Conservation (phyloP, 1,284 basidiomycete species). For the Laetiporus sulphureus region DNA sequence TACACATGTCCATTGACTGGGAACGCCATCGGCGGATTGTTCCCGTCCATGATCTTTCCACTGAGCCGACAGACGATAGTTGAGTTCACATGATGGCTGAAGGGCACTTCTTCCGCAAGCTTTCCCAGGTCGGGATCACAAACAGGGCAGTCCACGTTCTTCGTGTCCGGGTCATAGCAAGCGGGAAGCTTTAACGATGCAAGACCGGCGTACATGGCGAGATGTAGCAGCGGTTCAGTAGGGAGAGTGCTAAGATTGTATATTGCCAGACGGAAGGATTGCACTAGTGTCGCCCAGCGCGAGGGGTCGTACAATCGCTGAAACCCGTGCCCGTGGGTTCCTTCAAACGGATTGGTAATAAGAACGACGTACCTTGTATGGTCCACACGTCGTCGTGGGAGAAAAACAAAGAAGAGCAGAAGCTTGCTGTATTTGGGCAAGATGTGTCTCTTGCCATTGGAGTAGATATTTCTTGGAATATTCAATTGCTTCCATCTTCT, state of each 20-base stretch:
- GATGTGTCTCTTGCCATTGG: conserved; percentile 77
- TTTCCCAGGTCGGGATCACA: conserved; percentile 76
- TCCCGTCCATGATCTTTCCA: conserved; percentile 91
- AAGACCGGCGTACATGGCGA: conserved; percentile 85
- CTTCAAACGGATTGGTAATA: too few relatives aligned
- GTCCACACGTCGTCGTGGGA: conserved; percentile 56
- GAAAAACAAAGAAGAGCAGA: conserved; percentile 73
- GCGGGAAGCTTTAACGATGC: conserved; percentile 82
- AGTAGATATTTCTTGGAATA: conserved; percentile 83
- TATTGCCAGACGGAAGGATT: conserved; percentile 78
- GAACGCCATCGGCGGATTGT: conserved; percentile 89
- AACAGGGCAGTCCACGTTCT: conserved; percentile 88
- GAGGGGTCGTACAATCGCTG: conserved; percentile 77
- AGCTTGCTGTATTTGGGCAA: conserved; percentile 71
- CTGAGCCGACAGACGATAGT: conserved; percentile 90
- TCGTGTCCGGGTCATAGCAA: conserved; percentile 54
- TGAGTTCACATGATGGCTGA: conserved; percentile 91
- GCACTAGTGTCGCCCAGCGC: conserved; percentile 71
- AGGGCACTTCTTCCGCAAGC: conserved; percentile 84
- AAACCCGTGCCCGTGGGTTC: too few relatives aligned
- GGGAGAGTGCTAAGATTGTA: conserved; percentile 84
- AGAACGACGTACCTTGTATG: conserved; percentile 53
- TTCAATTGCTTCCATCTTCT: conserved; percentile 71
- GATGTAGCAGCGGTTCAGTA: conserved; percentile 77
- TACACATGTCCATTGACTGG: conserved; percentile 86